A percentile compares a stretch with the other conserved stretches of the same genome.
Conservation (phyloP, 768 basidiomycete genomes). For the Lactifluus piperatus region DNA sequence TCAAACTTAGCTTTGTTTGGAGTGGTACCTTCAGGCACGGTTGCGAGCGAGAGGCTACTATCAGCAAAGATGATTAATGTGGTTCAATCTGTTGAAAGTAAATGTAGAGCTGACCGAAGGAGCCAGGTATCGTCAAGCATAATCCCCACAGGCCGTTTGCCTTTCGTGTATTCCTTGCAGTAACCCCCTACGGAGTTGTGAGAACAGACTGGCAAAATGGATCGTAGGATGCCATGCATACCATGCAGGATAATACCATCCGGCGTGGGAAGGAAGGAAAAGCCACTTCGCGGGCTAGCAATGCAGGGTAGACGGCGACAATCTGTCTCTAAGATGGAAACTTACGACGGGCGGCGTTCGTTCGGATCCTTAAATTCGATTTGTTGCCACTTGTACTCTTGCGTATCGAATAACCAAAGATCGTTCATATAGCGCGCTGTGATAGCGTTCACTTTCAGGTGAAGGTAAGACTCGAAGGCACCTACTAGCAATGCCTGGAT, state of each 20-base stretch:
- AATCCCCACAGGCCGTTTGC: constrained; percentile 76
- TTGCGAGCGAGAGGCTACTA: not conserved
- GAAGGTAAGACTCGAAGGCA: not conserved
- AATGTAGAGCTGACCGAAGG: constrained; percentile 44
- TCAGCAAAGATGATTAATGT: not conserved
- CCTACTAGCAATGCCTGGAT: constrained; percentile 75
- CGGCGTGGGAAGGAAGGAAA: constrained; percentile 69
- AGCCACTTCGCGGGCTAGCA: constrained; percentile 64
- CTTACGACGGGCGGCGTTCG: constrained; percentile 66
- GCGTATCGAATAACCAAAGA: constrained; percentile 78
- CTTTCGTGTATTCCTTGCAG: constrained; percentile 82
- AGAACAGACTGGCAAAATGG: not conserved
- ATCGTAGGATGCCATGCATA: constrained; percentile 22
- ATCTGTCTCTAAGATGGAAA: not conserved
- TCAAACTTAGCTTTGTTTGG: constrained; percentile 35
- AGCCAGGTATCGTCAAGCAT: constrained; percentile 91
- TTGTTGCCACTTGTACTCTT: constrained; percentile 80
- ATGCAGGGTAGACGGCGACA: not conserved
- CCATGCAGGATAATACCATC: constrained; percentile 82
- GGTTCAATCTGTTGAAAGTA: not conserved
- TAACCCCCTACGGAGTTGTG: constrained; percentile 58
- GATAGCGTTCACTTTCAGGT: not conserved
- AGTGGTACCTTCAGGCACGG: constrained; percentile 19
- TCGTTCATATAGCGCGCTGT: constrained; percentile 77
- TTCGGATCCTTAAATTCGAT: constrained; percentile 57